Evolutionary conservation across 148 eudicot genomes (phyloP).

Genomic region (Bassia scoparia): DNA sequence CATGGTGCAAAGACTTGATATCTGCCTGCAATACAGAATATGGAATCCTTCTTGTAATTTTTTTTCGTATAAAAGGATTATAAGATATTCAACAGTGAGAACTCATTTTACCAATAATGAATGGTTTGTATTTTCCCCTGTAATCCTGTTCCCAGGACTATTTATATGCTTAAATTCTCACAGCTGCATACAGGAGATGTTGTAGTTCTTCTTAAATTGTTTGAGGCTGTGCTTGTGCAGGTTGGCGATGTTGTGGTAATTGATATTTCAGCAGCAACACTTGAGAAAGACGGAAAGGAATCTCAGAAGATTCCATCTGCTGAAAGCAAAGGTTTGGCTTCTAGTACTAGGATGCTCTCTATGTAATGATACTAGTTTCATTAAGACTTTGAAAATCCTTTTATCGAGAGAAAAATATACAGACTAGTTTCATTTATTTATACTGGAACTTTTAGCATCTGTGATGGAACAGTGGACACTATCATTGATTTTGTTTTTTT

Average conservation of each 20-base stretch:
- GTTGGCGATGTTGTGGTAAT: slow-evolving; percentile 88
- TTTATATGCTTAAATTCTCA: neutral
- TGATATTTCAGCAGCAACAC: slow-evolving; percentile 84
- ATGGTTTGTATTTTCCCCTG: neutral
- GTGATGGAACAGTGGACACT: too few species aligned
- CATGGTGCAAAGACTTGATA: neutral
- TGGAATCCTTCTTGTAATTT: neutral
- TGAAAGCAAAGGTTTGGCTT: slow-evolving; percentile 78
- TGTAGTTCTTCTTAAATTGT: slow-evolving; percentile 4
- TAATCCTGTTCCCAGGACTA: neutral
- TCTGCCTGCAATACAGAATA: neutral
- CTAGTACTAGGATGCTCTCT: slow-evolving; percentile 11
- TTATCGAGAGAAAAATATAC: neutral
- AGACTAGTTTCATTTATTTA: neutral
- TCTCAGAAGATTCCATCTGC: slow-evolving; percentile 82
- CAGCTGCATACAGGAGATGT: neutral
- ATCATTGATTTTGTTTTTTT: too few species aligned
- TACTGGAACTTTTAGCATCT: neutral
- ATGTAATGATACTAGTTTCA: neutral
- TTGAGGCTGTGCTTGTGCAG: slow-evolving; percentile 39
- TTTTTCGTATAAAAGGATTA: neutral
- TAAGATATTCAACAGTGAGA: neutral
- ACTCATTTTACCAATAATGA: neutral
- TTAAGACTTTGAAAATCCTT: neutral
- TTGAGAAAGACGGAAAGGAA: slow-evolving; percentile 59